Percentiles rank a stretch among this genome's conserved stretches.
Conservation (phyloP, 176 grass and related monocot genomes). For the Neostapfia colusana region DNA sequence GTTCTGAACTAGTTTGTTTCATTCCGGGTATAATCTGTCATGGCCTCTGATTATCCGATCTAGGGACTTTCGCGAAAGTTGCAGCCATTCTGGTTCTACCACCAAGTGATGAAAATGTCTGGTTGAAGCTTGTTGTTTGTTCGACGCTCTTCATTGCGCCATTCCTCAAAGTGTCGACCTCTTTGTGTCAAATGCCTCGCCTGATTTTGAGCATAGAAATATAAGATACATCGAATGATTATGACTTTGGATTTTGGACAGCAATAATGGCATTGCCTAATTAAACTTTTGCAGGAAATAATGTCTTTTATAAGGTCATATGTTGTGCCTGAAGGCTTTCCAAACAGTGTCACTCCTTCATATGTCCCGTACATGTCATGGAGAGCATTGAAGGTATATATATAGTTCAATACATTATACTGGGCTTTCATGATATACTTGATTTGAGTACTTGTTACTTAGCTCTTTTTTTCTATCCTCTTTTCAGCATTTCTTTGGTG, state of each 20-base stretch:
- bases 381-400: conserved; percentile 90
- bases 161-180: too few species aligned
- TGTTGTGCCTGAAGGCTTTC: conserved; percentile 97
- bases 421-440: not conserved
- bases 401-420: not conserved
- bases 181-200: too few species aligned
- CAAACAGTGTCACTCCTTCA: conserved; percentile 87
- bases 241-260: conserved; percentile 8
- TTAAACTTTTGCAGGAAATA: conserved; percentile 62
- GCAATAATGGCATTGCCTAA: not conserved
- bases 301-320: conserved; percentile 91
- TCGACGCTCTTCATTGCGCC: too few species aligned
- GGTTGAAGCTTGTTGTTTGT: too few species aligned
- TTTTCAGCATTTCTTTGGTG: conserved; percentile 93
- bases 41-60: not conserved
- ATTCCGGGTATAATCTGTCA: not conserved
- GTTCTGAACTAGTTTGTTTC: not conserved
- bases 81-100: conserved; percentile 6
- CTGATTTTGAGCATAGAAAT: not conserved
- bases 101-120: not conserved
- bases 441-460: conserved; percentile 16
- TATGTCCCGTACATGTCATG: conserved; percentile 99
- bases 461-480: not conserved
- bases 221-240: not conserved
- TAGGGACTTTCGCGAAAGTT: conserved; percentile 7